phyloP scores from a whole-genome alignment of 1,284 basidiomycete species.

The Phlebopus sp. region DNA sequence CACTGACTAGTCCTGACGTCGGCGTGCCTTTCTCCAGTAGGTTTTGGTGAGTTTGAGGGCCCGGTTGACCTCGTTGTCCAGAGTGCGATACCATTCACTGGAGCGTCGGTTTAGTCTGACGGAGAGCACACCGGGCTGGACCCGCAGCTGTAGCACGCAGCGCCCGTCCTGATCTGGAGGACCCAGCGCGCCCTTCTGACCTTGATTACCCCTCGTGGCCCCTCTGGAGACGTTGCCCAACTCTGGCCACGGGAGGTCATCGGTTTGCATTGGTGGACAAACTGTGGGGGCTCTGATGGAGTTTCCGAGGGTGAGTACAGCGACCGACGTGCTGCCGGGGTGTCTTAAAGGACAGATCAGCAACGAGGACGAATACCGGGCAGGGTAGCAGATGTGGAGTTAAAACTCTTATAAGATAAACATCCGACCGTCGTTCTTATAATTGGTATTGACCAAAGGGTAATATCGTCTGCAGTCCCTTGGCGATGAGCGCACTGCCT shows the following conservation, averaged over 20 bases:
- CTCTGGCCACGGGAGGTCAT: conserved; percentile 81
- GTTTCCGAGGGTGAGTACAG: conserved; percentile 19
- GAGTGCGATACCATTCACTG: conserved; percentile 74
- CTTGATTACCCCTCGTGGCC: conserved; percentile 79
- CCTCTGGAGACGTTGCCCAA: conserved; percentile 78
- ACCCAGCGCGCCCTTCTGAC: conserved; percentile 72
- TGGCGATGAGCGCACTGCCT: conserved; percentile 36
- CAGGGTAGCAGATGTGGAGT: conserved; percentile 33
- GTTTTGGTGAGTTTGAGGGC: conserved; percentile 79
- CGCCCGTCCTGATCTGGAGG: conserved; percentile 68
- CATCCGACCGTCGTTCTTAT: conserved; percentile 29
- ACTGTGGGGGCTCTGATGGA: conserved; percentile 12
- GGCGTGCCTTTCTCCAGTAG: conserved; percentile 72
- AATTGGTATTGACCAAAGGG: conserved; percentile 33
- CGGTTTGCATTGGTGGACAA: conserved; percentile 50
- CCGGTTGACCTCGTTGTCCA: conserved; percentile 71
- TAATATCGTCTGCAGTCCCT: conserved; percentile 21
- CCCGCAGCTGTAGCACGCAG: conserved; percentile 67
- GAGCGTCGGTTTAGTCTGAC: conserved; percentile 69
- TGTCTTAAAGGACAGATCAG: conserved; percentile 14
- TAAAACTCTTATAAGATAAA: conserved; percentile 36
- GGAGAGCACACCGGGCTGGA: conserved; percentile 74
- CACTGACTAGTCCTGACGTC: conserved; percentile 67
- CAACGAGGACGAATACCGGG: conserved; percentile 18
- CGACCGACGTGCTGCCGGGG: conserved; percentile 15